Conservation (phyloP, 805 yeast genomes). For the Tetrapisispora fleetii region DNA sequence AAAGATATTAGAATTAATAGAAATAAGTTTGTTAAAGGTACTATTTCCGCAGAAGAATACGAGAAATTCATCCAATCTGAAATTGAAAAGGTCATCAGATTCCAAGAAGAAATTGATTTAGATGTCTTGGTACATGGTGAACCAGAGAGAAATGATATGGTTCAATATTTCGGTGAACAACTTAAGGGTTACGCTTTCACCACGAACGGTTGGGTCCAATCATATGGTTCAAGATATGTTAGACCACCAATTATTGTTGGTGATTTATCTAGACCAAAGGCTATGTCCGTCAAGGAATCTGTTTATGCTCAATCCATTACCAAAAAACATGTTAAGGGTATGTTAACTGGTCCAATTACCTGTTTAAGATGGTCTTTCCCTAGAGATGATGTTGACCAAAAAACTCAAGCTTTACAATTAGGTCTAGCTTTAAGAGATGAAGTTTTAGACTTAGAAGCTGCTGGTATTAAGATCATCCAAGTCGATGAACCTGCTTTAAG, state of each 20-base stretch:
- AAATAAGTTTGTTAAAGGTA: constrained; percentile 96
- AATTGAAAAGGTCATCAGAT: constrained; percentile 89
- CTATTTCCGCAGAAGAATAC: constrained; percentile 88
- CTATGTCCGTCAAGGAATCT: constrained; percentile 98
- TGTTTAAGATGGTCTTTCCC: constrained; percentile 99
- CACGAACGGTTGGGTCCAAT: constrained; percentile 99
- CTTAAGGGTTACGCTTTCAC: constrained; percentile 97
- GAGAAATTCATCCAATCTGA: constrained; percentile 94
- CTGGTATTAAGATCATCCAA: constrained; percentile 96
- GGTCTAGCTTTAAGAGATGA: constrained; percentile 97
- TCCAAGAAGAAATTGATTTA: constrained; percentile 98
- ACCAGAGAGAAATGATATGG: constrained; percentile 99
- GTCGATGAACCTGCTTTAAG: constrained; percentile 99
- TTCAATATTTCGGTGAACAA: constrained; percentile 99
- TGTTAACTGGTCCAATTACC: constrained; percentile 99
- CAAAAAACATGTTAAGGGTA: constrained; percentile 96
- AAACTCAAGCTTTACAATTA: constrained; percentile 91
- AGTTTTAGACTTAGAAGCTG: constrained; percentile 95
- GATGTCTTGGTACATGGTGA: constrained; percentile 99
- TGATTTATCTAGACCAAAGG: constrained; percentile 96
- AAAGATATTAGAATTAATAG: constrained; percentile 98
- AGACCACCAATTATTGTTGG: constrained; percentile 99
- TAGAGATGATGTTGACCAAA: constrained; percentile 92
- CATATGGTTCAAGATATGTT: constrained; percentile 99
- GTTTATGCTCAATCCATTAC: constrained; percentile 97